Evolutionary conservation across 768 basidiomycete genomes (phyloP), one percentile per base, ranked within the genome.

Genomic region (Suillus weaverae): DNA sequence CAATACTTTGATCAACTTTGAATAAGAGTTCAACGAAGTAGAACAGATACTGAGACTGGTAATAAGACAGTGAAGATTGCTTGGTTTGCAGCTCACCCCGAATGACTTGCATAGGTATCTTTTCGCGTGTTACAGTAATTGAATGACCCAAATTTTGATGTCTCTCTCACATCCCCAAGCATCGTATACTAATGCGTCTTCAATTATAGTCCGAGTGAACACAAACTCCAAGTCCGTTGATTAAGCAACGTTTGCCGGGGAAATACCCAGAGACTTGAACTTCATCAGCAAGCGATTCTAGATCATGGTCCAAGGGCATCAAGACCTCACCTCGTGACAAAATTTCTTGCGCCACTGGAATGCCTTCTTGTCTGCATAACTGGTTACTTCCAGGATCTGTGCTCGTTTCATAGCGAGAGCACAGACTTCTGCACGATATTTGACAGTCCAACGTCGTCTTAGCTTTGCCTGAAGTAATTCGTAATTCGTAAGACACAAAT

Each of bases 261-360:
- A 38, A 30, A 26, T 30, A 30, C 36, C 38, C 38, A 57, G 56
- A 39, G 36, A 57, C 56, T 39, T 57, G 8, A 26, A 57, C 56
- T 26, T 39, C 16, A 16, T 57, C 38, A 57, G 38, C 22, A 39
- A 57, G 3, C 16, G 26, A 57, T 57, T 26, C 38, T 33, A 11
- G 11, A 35, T 11, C 11, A n/a, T 5, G 10, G 33, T 54, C 35
- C 9, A 9, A 57, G 26, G 38, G 7, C 0, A 35, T 35, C 7
- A 50, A 51, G 30, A 22, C 63, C 71, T 62, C 71, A 81, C 85
- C 75, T 83, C 80, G 4, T 79, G 76, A 71, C 88, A 89, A 33
- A 84, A 83, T n/a, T 79, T 79, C 68, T 82, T 86, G 55, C 84
- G 75, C 88, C 87, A 87, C 7, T 84, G 80, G 59, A 82, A 70